phyloP scores from a whole-genome alignment of 1,284 basidiomycete genomes.

The Puccinia triticina region DNA sequence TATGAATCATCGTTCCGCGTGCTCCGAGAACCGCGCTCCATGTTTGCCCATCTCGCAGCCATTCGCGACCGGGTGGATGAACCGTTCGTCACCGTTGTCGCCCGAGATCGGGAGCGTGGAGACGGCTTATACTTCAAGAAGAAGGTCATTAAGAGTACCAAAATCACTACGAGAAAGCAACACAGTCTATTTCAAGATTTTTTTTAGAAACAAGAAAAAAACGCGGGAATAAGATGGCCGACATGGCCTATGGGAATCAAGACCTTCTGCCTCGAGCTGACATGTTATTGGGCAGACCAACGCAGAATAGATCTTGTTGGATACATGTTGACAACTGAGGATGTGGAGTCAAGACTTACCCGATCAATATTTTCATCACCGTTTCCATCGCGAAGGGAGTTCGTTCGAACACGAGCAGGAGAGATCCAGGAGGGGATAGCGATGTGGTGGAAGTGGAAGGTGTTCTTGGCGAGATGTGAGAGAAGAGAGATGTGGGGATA shows the following conservation, averaged over 20 bases:
- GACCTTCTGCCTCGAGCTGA: not conserved
- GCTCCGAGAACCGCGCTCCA: slow-evolving; percentile 20
- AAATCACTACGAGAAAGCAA: slow-evolving; percentile 10
- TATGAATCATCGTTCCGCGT: not conserved
- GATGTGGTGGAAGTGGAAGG: not conserved
- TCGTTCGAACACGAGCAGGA: too few relatives aligned
- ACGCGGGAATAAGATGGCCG: not conserved
- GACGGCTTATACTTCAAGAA: slow-evolving; percentile 11
- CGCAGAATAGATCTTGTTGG: not conserved
- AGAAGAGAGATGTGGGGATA: not conserved
- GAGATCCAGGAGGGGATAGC: not conserved
- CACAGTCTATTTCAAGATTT: slow-evolving; percentile 28
- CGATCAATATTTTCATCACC: slow-evolving; percentile 10
- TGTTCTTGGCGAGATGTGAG: not conserved
- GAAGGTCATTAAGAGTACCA: slow-evolving; percentile 6
- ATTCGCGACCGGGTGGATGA: slow-evolving; percentile 43
- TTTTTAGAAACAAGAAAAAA: slow-evolving; percentile 1
- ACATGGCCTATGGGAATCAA: not conserved
- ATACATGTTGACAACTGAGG: not conserved
- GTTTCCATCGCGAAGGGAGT: not conserved
- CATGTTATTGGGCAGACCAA: not conserved
- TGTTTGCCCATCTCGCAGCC: slow-evolving; percentile 45
- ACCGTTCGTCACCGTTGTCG: not conserved
- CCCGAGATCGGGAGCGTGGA: not conserved
- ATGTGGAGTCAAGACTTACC: not conserved